Conservation (phyloP, 805 yeast genomes). For the Lipomyces sp. region DNA sequence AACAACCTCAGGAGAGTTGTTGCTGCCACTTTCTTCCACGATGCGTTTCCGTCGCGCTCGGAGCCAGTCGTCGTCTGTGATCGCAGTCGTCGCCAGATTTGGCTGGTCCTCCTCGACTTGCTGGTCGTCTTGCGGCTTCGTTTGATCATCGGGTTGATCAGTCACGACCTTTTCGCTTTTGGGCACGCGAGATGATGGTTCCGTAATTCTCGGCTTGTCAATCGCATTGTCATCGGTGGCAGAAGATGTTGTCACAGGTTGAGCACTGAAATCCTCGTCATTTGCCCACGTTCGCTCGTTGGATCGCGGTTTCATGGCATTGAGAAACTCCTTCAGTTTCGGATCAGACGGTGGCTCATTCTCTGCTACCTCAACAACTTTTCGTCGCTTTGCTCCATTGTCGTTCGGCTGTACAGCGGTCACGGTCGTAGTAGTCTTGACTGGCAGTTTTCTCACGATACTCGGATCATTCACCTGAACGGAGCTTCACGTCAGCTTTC, state of each 20-base stretch:
- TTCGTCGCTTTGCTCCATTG: slow-evolving; percentile 2
- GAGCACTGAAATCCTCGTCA: slow-evolving; percentile 38
- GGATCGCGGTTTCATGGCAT: slow-evolving; percentile 73
- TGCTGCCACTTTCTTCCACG: slow-evolving; percentile 1
- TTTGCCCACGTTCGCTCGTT: slow-evolving; percentile 74
- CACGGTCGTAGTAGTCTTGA: too few relatives aligned
- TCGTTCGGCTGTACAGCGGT: not conserved
- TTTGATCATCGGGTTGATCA: not conserved
- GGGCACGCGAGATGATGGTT: not conserved
- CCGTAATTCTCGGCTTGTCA: not conserved
- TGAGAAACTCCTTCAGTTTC: slow-evolving; percentile 73
- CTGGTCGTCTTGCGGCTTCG: slow-evolving; percentile 25
- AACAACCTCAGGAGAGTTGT: too few relatives aligned
- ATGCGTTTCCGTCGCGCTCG: slow-evolving; percentile 26
- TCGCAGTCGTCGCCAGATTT: slow-evolving; percentile 34
- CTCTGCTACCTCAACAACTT: slow-evolving; percentile 20
- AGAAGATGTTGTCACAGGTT: not conserved
- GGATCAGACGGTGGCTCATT: slow-evolving; percentile 48
- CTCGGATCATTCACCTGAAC: not conserved
- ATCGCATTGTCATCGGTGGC: not conserved
- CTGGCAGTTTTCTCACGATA: too few relatives aligned
- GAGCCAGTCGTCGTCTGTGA: slow-evolving; percentile 32
- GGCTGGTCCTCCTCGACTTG: slow-evolving; percentile 31
- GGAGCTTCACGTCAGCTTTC: slow-evolving; percentile 3
- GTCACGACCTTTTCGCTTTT: slow-evolving; percentile 28